Percentiles rank a stretch among this genome's conserved stretches.
Conservation (phyloP, 2,329 filamentous ascomycete species). For the Phaeophleospora eucalypticola region DNA sequence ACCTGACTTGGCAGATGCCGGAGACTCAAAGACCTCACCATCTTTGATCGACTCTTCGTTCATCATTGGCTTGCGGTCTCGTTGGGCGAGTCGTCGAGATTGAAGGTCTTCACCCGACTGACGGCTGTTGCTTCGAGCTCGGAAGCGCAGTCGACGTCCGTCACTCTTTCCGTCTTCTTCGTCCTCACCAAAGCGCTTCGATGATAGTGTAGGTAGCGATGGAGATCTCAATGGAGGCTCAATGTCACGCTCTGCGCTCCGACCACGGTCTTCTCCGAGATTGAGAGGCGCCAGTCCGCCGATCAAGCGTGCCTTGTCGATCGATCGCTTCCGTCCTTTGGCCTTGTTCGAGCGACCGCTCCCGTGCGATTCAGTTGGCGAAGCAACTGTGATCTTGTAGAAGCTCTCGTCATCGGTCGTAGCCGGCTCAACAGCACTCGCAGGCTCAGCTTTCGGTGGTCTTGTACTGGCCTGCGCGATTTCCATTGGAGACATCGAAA, state of each 20-base stretch:
- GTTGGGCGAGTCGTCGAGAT: conserved; percentile 29
- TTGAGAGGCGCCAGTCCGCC: conserved; percentile 1
- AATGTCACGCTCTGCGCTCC: conserved; percentile 58
- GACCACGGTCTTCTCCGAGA: conserved; percentile 47
- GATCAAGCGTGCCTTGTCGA: conserved; percentile 1
- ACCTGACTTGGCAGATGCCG: conserved; percentile 6
- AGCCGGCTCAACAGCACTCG: conserved; percentile 41
- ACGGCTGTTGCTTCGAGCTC: conserved; percentile 50
- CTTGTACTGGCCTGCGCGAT: conserved; percentile 42
- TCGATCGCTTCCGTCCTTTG: neutral
- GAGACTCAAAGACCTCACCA: conserved; percentile 17
- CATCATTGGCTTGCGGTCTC: conserved; percentile 11
- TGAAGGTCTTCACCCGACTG: conserved; percentile 33
- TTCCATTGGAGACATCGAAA: conserved; percentile 93
- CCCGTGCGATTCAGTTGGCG: conserved; percentile 30
- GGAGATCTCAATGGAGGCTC: conserved; percentile 65
- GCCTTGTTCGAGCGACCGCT: conserved; percentile 10
- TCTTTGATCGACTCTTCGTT: neutral
- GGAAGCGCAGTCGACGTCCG: conserved; percentile 44
- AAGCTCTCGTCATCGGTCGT: conserved; percentile 47
- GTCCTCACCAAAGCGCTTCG: conserved; percentile 53
- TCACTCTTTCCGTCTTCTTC: conserved; percentile 50
- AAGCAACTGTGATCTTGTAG: conserved; percentile 39
- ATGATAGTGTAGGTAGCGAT: conserved; percentile 66
- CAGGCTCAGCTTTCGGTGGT: conserved; percentile 31